A percentile compares a stretch with the other conserved stretches of the same genome.
These are phyloP conservation scores for Aleurites moluccanus DNA, from an alignment of 441 rosid species.

Conservation along the genomic window DNA sequence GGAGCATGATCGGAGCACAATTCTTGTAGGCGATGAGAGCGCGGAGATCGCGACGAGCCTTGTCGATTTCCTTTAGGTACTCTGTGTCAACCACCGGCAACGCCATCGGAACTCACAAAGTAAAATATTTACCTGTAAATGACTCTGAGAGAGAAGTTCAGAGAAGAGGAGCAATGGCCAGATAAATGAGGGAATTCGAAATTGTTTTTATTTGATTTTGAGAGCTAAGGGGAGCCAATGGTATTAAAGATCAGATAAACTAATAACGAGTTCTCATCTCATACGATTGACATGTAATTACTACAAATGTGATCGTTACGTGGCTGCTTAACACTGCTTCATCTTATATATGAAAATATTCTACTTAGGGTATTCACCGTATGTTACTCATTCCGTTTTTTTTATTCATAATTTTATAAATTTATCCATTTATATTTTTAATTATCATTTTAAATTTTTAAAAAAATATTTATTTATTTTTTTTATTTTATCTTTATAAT, in stretches of 20 bases:
- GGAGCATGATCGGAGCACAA: slow-evolving; percentile 98
- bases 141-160: not conserved
- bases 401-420: too few relatives aligned
- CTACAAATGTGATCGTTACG: too few relatives aligned
- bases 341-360: too few relatives aligned
- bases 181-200: not conserved
- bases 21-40: slow-evolving; percentile 75
- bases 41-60: slow-evolving; percentile 92
- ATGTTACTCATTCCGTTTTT: too few relatives aligned
- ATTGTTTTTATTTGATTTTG: slow-evolving; percentile 7
- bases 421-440: too few relatives aligned
- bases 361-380: too few relatives aligned
- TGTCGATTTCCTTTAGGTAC: slow-evolving; percentile 77
- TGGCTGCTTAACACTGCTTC: too few relatives aligned
- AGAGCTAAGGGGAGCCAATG: slow-evolving; percentile 28
- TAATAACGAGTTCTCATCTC: too few relatives aligned
- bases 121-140: not conserved
- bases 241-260: slow-evolving; percentile 21
- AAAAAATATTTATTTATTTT: too few relatives aligned
- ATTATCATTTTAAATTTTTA: too few relatives aligned
- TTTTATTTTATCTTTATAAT: too few relatives aligned
- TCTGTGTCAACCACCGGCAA: slow-evolving; percentile 73
- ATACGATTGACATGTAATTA: too few relatives aligned
- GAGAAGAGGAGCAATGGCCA: slow-evolving; percentile 6
- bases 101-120: slow-evolving; percentile 51